phyloP scores from a whole-genome alignment of 1,284 basidiomycete species.

The Hortiboletus rubellus region DNA sequence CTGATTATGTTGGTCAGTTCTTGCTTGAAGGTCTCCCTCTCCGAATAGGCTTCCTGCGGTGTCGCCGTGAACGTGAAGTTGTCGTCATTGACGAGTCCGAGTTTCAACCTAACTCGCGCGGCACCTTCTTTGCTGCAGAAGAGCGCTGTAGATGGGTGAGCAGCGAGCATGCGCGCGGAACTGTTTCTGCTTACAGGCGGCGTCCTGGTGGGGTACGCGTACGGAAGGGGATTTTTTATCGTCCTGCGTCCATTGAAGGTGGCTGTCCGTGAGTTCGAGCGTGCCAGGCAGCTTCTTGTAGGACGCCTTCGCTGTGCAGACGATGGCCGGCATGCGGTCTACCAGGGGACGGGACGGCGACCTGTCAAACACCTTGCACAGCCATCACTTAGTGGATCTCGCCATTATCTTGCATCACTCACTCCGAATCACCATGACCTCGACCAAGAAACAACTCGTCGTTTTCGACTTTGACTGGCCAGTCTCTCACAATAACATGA shows the following conservation, averaged over 20 bases:
- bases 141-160: conserved; percentile 49
- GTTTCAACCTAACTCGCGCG: conserved; percentile 71
- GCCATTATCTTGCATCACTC: background rate
- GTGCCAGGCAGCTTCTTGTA: conserved; percentile 78
- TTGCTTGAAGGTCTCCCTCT: conserved; percentile 79
- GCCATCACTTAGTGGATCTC: background rate
- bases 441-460: conserved; percentile 72
- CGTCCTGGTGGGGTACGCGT: conserved; percentile 58
- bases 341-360: background rate
- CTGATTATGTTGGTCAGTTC: conserved; percentile 74
- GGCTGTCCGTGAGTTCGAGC: conserved; percentile 65
- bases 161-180: background rate
- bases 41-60: conserved; percentile 56
- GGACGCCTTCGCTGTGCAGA: conserved; percentile 70
- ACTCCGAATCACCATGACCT: conserved; percentile 1
- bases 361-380: conserved; percentile 1
- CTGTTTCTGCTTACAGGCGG: conserved; percentile 54
- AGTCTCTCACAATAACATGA: conserved; percentile 22
- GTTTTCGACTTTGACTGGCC: conserved; percentile 99
- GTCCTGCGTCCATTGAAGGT: conserved; percentile 73
- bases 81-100: conserved; percentile 65
- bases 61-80: conserved; percentile 74
- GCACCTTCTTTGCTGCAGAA: conserved; percentile 83
- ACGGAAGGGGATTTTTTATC: conserved; percentile 61
- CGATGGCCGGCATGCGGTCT: conserved; percentile 43